Percentiles rank a stretch among this genome's conserved stretches.
These are phyloP conservation scores for Staphylotrichum longicolle DNA, from an alignment of 495 filamentous ascomycete species.

Conservation along the genomic window DNA sequence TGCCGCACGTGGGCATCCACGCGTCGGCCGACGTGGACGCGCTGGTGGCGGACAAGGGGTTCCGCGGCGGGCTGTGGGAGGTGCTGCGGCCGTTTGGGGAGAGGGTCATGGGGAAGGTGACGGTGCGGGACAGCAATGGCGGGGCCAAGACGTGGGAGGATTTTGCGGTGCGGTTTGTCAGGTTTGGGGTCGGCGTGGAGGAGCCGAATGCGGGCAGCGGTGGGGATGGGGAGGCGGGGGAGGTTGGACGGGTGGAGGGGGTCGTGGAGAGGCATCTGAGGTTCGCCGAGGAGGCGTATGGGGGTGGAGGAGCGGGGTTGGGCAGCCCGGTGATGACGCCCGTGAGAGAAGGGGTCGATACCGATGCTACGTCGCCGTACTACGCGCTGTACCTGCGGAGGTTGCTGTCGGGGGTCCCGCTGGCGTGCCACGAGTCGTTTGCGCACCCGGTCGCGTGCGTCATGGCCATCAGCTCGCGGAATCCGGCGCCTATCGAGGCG, in stretches of 20 bases:
- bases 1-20: slow-evolving; percentile 81
- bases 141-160: slow-evolving; percentile 81
- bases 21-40: slow-evolving; percentile 80
- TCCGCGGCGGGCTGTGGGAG: slow-evolving; percentile 73
- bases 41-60: slow-evolving; percentile 79
- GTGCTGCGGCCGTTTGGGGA: slow-evolving; percentile 92
- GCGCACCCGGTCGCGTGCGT: slow-evolving; percentile 93
- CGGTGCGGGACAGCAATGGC: slow-evolving; percentile 84
- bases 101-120: slow-evolving; percentile 78
- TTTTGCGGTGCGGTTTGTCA: slow-evolving; percentile 81
- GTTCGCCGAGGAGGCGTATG: slow-evolving; percentile 50
- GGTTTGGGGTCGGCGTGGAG: slow-evolving; percentile 60
- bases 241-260: slow-evolving; percentile 45
- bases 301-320: no score
- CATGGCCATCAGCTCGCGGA: slow-evolving; percentile 89
- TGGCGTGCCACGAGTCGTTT: slow-evolving; percentile 87
- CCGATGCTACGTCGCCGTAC: slow-evolving; percentile 57
- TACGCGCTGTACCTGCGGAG: slow-evolving; percentile 80
- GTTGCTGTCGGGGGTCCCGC: slow-evolving; percentile 70
- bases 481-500: slow-evolving; percentile 74
- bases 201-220: slow-evolving; percentile 41
- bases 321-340: slow-evolving; percentile 34
- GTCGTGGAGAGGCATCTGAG: slow-evolving; percentile 53
- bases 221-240: slow-evolving; percentile 25
- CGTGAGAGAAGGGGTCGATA: slow-evolving; percentile 37